Evolutionary conservation across 768 basidiomycete species (phyloP).

Genomic region (Lactarius pseudohatsudake): DNA sequence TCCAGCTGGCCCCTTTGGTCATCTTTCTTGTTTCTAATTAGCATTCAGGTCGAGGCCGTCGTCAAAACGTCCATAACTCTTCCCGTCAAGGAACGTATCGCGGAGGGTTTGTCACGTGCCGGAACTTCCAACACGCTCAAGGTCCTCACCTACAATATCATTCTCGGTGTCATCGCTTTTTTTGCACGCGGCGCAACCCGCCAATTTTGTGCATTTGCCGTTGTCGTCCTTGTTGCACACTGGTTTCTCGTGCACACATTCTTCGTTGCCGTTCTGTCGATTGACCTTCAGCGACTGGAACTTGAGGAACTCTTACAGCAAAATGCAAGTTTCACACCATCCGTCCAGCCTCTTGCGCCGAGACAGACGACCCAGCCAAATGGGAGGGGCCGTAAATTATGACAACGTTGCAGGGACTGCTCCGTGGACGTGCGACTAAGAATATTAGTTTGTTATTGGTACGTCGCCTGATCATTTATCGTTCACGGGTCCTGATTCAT

Average conservation of each 20-base stretch:
- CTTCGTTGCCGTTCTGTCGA: slow-evolving; percentile 91
- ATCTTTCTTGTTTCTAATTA: slow-evolving; percentile 32
- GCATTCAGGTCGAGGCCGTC: slow-evolving; percentile 76
- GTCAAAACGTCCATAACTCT: slow-evolving; percentile 81
- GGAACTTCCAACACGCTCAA: slow-evolving; percentile 93
- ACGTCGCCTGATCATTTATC: slow-evolving; percentile 29
- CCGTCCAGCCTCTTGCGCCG: slow-evolving; percentile 35
- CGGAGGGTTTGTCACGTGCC: slow-evolving; percentile 82
- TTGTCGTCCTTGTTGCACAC: slow-evolving; percentile 92
- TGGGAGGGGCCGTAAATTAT: slow-evolving; percentile 48
- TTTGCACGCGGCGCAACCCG: slow-evolving; percentile 79
- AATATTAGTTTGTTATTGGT: slow-evolving; percentile 83
- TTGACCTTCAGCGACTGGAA: slow-evolving; percentile 94
- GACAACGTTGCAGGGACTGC: slow-evolving; percentile 43
- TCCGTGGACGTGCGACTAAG: slow-evolving; percentile 68
- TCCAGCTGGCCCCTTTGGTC: slow-evolving; percentile 16
- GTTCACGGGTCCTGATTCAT: slow-evolving; percentile 2
- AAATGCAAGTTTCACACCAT: slow-evolving; percentile 55
- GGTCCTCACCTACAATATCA: slow-evolving; percentile 80
- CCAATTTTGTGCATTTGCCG: slow-evolving; percentile 91
- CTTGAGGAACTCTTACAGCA: slow-evolving; percentile 84
- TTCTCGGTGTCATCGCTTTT: slow-evolving; percentile 73
- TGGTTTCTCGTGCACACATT: slow-evolving; percentile 98
- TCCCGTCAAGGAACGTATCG: slow-evolving; percentile 89
- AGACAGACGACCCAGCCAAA: slow-evolving; percentile 31